Base-by-base conservation (phyloP, 2,329 filamentous ascomycete species). In the Aspergillus intermedius region DNA sequence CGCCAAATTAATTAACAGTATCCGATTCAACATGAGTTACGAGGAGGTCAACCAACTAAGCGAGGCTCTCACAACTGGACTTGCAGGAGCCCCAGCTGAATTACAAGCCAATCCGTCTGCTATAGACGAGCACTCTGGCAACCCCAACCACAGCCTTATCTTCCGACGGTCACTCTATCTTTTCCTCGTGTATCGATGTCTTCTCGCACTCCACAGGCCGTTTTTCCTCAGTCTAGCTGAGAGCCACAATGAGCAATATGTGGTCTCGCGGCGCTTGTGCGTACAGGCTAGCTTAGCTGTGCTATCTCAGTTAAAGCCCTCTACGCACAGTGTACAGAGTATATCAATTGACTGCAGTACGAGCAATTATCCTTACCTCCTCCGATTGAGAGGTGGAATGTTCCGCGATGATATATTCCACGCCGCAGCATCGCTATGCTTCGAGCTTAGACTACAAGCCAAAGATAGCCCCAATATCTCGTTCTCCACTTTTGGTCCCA, bases 141-240 rank as follows among this genome's bases (percentile, higher is more conserved):
- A 5, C 7, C 13, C 5, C 13, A 15, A 15, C n/a, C 12, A 15
- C 5, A 4, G 32, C 13, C 32, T 15, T 35, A 15, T 13, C 5
- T 15, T 49, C 8, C 42, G 28, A 19, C 30, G 34, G 12, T 42
- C 43, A 4, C n/a, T 49, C 5, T 46, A 41, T 5, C 37, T 49
- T 12, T 49, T 49, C n/a, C 35, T 49, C 5, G 21, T 45, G 8
- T 49, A 45, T 28, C 43, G 47, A n/a, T 49, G 37, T 17, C 22
- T 49, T 5, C 47, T 49, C 8, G 47, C 47, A 19, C 37, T 49
- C 12, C 43, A 49, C 21, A 37, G 47, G 30, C 47, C 43, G 12
- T 45, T 45, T 25, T 44, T 49, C 8, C 35, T 49, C 5, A 45
- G 19, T n/a, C 43, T 40, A n/a, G 43, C 47, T 10, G 47, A 49